Conservation (phyloP, 306 rosid genomes). For the Fagus crenata region DNA sequence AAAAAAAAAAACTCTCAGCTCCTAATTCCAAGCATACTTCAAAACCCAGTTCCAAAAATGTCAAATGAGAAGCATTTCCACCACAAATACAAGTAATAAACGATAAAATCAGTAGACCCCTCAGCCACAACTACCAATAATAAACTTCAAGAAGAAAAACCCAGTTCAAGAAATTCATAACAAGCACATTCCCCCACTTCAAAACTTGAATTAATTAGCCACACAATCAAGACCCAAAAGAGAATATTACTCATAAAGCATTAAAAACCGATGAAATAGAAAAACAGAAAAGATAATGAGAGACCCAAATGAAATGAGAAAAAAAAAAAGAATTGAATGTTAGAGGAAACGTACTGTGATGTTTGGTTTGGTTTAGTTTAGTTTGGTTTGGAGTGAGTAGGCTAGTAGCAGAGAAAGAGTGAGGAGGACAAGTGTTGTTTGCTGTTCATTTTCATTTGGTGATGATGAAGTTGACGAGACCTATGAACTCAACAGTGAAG, state of each 20-base stretch:
- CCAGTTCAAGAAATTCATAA: not conserved
- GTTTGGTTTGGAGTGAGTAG: too few species aligned
- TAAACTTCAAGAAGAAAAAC: not conserved
- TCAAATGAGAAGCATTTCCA: not conserved
- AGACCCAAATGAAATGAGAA: conserved; percentile 4
- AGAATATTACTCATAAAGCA: too few species aligned
- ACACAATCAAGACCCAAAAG: too few species aligned
- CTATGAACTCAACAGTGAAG: too few species aligned
- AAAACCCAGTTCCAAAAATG: not conserved
- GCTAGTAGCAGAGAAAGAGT: too few species aligned
- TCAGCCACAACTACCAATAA: not conserved
- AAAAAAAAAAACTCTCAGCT: not conserved
- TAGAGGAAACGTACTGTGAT: not conserved
- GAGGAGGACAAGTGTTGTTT: too few species aligned
- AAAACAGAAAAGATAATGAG: not conserved
- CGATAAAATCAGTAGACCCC: not conserved
- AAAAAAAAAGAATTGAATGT: not conserved
- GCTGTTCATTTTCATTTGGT: too few species aligned
- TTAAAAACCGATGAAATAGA: not conserved
- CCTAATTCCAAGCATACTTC: not conserved
- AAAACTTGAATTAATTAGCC: not conserved
- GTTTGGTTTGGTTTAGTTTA: not conserved
- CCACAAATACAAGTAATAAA: not conserved
- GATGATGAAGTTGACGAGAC: too few species aligned
- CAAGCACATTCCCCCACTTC: not conserved